A percentile compares a stretch with the other conserved stretches of the same genome.
phyloP scores from a whole-genome alignment of 2,329 filamentous ascomycete species.

The Botrytis paeoniae region DNA sequence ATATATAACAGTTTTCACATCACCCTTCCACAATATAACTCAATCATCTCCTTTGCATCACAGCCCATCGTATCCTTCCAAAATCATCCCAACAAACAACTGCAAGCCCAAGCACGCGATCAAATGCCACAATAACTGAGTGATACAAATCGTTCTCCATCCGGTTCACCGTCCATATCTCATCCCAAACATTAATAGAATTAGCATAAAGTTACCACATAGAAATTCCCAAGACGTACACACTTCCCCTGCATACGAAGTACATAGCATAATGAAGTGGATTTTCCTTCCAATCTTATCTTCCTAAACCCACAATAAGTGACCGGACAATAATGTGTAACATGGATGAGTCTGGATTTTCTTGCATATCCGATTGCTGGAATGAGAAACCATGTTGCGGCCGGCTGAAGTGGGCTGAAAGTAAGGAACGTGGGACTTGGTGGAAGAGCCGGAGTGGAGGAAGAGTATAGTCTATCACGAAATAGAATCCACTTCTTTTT shows the following conservation, averaged over 20 bases:
- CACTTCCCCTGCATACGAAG: not conserved
- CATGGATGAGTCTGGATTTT: not conserved
- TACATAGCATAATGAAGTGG: not conserved
- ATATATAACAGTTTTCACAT: not conserved
- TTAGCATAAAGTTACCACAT: slow-evolving; percentile 12
- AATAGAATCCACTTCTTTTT: not conserved
- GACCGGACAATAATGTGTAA: not conserved
- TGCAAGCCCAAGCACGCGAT: not conserved
- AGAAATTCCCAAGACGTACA: not conserved
- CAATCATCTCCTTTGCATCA: not conserved
- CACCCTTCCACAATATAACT: not conserved
- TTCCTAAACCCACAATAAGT: not conserved
- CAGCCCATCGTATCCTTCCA: not conserved
- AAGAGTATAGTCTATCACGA: not conserved
- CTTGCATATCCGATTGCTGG: not conserved
- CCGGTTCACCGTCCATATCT: not conserved
- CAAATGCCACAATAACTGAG: not conserved
- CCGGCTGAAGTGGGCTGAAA: not conserved
- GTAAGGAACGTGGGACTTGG: not conserved
- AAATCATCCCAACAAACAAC: not conserved
- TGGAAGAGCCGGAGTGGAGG: not conserved
- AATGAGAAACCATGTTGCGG: not conserved
- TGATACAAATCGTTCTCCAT: not conserved
- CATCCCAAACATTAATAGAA: not conserved
- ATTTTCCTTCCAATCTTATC: slow-evolving; percentile 1